These are phyloP conservation scores for Kwoniella botswanensis DNA, from an alignment of 768 basidiomycete species.

Conservation along the genomic window DNA sequence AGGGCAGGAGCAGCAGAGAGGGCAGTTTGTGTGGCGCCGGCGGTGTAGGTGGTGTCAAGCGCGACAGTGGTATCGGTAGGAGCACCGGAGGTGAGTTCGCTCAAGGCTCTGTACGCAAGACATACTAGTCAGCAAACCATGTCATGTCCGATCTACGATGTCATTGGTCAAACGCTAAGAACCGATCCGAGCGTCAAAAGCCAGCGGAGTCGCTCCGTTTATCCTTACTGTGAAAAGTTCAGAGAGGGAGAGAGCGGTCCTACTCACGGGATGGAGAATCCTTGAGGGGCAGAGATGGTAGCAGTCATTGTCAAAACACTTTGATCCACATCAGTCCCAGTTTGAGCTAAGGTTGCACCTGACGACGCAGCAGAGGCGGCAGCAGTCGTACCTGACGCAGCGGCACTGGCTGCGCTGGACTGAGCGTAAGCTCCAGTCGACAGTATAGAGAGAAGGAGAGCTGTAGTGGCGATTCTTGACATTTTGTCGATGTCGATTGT, in stretches of 20 bases:
- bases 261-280: conserved; percentile 50
- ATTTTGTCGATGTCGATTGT: conserved; percentile 8
- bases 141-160: neutral
- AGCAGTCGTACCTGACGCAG: conserved; percentile 4
- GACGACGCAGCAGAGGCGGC: conserved; percentile 9
- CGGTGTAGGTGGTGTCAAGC: conserved; percentile 50
- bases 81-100: conserved; percentile 48
- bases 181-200: neutral
- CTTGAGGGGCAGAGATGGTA: conserved; percentile 23
- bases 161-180: neutral
- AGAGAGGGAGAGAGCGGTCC: neutral
- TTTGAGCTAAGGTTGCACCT: conserved; percentile 11
- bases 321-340: conserved; percentile 25
- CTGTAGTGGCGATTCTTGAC: conserved; percentile 19
- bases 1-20: conserved; percentile 51
- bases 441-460: conserved; percentile 21
- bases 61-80: conserved; percentile 41
- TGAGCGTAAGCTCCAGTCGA: conserved; percentile 28
- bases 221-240: too few relatives aligned
- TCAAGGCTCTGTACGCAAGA: conserved; percentile 27
- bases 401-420: conserved; percentile 5
- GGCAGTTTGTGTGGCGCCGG: conserved; percentile 43
- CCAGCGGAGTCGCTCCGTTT: neutral
- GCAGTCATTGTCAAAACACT: conserved; percentile 29
- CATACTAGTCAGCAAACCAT: neutral